These are phyloP conservation scores for Leucocoprinus sp. DNA, from an alignment of 768 basidiomycete species.

Conservation along the genomic window DNA sequence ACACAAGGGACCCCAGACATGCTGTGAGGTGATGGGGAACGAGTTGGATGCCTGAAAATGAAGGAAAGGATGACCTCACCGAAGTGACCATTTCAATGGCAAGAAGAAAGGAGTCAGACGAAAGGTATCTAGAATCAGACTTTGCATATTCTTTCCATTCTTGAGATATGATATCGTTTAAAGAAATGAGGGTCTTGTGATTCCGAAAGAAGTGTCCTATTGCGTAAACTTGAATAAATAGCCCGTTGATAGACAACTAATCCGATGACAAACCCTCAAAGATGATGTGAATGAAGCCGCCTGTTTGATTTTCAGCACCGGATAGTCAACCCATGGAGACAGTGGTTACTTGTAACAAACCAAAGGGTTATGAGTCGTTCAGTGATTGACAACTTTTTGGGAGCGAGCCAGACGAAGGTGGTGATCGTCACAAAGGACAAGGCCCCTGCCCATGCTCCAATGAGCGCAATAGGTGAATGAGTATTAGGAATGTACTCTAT, in stretches of 20 bases:
- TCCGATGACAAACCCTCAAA: conserved; percentile 12
- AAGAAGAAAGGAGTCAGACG: conserved; percentile 10
- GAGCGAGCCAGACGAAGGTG: conserved; percentile 8
- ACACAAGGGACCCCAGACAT: conserved; percentile 12
- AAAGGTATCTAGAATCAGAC: conserved; percentile 13
- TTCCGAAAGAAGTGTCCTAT: conserved; percentile 11
- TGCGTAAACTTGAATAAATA: background rate
- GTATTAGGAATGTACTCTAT: conserved; percentile 8
- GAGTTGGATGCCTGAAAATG: background rate
- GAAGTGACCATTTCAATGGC: conserved; percentile 9
- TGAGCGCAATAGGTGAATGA: conserved; percentile 4
- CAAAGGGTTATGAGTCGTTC: conserved; percentile 10
- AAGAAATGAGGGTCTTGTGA: conserved; percentile 6
- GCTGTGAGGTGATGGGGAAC: background rate
- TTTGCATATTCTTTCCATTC: conserved; percentile 14
- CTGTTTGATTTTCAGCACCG: background rate
- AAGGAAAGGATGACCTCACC: background rate
- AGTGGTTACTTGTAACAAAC: conserved; percentile 8
- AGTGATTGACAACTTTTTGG: conserved; percentile 2
- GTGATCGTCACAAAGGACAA: background rate
- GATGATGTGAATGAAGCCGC: conserved; percentile 12
- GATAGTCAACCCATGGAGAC: background rate
- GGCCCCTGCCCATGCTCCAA: conserved; percentile 8
- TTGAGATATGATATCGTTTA: conserved; percentile 10
- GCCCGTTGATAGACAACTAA: too few relatives aligned